Base-by-base conservation (phyloP, 2,329 filamentous ascomycete genomes). In the Endothia cerciana region DNA sequence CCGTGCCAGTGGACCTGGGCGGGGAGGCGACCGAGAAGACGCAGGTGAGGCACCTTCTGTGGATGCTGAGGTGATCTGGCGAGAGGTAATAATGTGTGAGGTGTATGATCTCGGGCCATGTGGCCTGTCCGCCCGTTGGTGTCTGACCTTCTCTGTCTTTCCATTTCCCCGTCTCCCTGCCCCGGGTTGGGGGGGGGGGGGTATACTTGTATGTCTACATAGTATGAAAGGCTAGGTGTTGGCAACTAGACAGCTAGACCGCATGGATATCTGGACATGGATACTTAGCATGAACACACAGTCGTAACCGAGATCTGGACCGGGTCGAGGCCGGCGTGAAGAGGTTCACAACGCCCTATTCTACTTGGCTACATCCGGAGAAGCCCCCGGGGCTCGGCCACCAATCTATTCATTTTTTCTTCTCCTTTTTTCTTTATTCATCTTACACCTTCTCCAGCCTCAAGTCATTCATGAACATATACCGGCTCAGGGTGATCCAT, bases 381-480 rank as follows among this genome's bases (percentile, higher is more conserved):
- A 22, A n/a, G 7, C 47, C 25, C 6, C 47, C 5, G 15, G 4
- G 33, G 33, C 33, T 10, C 33, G 33, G 33, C 47, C 25, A 17
- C 47, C 1, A 8, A 5, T 17, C 4, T 51, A 30, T 7, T 7
- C 17, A 53, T 3, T 15, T 28, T 28, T 2, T 17, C 19, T 17
- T 43, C 17, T 43, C 8, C 2, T 17, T 25, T 3, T 28, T 11
- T 30, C 1, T 15, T 22, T 25, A 25, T 51, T 36, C 28, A 56
- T 17, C 55, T n/a, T 56, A 64, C 40, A 77, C 72, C 66, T 78
- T 79, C 70, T 85, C 84, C 40, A 86, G 75, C 74, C 82, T 85
- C 78, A 99, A 75, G 76, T 98, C 94, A 78, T 99, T 99, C 40
- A 98, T 86, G 65, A 93, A 86, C 95, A 99, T 98, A 79, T 98